Conservation (phyloP, 371 early-diverging fungal species). For the Blyttiomyces sp. region DNA sequence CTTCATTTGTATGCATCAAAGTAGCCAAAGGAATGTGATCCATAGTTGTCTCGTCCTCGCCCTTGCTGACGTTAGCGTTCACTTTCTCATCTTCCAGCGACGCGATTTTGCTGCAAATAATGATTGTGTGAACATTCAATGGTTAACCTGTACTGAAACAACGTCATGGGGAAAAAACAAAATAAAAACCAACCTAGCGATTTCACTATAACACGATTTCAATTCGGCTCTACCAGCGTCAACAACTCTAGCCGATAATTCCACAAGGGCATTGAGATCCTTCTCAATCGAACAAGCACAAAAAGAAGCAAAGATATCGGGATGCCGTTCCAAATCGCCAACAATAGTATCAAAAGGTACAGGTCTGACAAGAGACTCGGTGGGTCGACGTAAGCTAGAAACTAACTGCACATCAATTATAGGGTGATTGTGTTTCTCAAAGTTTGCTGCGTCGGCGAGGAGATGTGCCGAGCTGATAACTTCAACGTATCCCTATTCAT, state of each 20-base stretch:
- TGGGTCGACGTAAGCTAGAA: slow-evolving; percentile 31
- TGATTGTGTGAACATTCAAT: neutral
- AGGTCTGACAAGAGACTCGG: slow-evolving; percentile 35
- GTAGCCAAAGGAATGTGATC: neutral
- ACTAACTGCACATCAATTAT: slow-evolving; percentile 33
- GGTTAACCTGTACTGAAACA: neutral
- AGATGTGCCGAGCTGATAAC: slow-evolving; percentile 31
- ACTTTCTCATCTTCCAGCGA: neutral
- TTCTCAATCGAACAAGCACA: slow-evolving; percentile 4
- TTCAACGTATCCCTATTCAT: slow-evolving; percentile 25
- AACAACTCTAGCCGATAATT: neutral
- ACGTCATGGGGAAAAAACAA: too few relatives aligned
- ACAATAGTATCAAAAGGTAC: slow-evolving; percentile 14
- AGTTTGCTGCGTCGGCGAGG: slow-evolving; percentile 40
- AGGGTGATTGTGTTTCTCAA: slow-evolving; percentile 37
- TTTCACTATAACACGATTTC: slow-evolving; percentile 10
- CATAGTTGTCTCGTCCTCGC: neutral
- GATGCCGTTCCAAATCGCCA: slow-evolving; percentile 24
- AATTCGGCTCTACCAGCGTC: slow-evolving; percentile 21
- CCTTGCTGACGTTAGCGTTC: neutral
- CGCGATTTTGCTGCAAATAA: too few relatives aligned
- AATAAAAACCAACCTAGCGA: slow-evolving; percentile 17
- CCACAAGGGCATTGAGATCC: slow-evolving; percentile 10
- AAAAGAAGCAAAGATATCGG: slow-evolving; percentile 35
- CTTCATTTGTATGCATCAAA: too few relatives aligned